Base-by-base conservation (phyloP, 2,329 filamentous ascomycete species). In the Ilyonectria destructans region DNA sequence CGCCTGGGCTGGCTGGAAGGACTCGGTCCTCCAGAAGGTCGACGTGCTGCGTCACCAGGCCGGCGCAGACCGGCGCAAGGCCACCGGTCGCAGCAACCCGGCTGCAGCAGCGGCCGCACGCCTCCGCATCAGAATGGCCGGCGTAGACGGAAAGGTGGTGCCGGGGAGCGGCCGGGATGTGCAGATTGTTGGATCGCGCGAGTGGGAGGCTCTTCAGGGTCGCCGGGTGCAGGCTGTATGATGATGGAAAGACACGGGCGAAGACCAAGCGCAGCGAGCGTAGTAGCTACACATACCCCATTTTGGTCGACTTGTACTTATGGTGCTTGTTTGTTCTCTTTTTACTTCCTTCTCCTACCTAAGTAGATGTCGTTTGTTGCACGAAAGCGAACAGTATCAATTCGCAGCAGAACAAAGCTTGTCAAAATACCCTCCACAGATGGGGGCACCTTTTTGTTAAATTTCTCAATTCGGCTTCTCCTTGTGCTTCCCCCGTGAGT, bases 1-100 rank as follows among this genome's bases (percentile, higher is more conserved):
- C 26, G 82, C 85, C 1, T 91, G 89, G 90, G 85, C 83, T 74
- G 80, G 82, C 67, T 91, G 90, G 90, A 84, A 87, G 73, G 82
- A 84, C 26, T 83, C 84, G 7, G 86, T 91, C 37, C 75, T 88
- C 12, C 83, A 84, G 75, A 91, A 90, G 82, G 85, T 84, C 59
- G 80, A 83, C 7, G 77, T 88, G 59, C 67, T 80, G 17, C 71
- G 75, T 49, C 60, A 62, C 56, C 68, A 75, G 65, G 62, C 72
- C 29, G 63, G 73, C 33, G 69, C 65, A 52, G 72, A 74, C 48
- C 68, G 68, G 17, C 69, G 71, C 26, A 77, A 80, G 29, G 74
- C 78, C 52, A 76, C 73, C 46, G 74, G 29, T 17, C 45, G 52
- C 17, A 48, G 52, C 15, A 67, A 62, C 54, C 64, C 74, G 56